phyloP scores from a whole-genome alignment of 2,329 filamentous ascomycete genomes.

The Canariomyces notabilis region DNA sequence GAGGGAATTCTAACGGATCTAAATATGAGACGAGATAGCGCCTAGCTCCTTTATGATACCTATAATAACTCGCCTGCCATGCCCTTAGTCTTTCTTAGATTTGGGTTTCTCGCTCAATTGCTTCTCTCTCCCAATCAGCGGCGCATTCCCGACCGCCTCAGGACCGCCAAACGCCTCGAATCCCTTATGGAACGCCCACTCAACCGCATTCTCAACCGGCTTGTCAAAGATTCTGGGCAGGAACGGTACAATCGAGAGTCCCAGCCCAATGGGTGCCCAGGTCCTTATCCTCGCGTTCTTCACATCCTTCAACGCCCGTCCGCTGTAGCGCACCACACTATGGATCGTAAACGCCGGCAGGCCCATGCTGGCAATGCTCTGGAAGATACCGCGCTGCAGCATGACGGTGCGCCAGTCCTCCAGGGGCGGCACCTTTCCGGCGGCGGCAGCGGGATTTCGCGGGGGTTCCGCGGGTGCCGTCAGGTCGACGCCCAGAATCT shows the following conservation, averaged over 20 bases:
- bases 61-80: not conserved
- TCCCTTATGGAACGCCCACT: slow-evolving; percentile 81
- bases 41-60: no score
- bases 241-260: slow-evolving; percentile 72
- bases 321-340: slow-evolving; percentile 84
- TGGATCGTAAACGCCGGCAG: slow-evolving; percentile 92
- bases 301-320: slow-evolving; percentile 73
- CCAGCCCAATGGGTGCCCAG: slow-evolving; percentile 85
- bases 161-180: slow-evolving; percentile 68
- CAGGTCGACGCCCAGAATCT: slow-evolving; percentile 38
- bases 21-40: not conserved
- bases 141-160: slow-evolving; percentile 50
- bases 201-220: slow-evolving; percentile 85
- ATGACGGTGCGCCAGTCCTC: slow-evolving; percentile 91
- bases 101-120: slow-evolving; percentile 35
- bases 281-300: slow-evolving; percentile 74
- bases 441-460: slow-evolving; percentile 28
- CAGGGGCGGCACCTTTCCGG: slow-evolving; percentile 57
- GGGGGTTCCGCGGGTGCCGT: slow-evolving; percentile 7
- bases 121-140: slow-evolving; percentile 49
- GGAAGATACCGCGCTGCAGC: slow-evolving; percentile 85
- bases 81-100: slow-evolving; percentile 43
- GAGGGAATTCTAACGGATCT: no score
- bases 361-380: slow-evolving; percentile 87
- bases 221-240: slow-evolving; percentile 82